A percentile compares a stretch with the other conserved stretches of the same genome.
Conservation (phyloP, 768 basidiomycete genomes). For the Leccinum pellstonianum region DNA sequence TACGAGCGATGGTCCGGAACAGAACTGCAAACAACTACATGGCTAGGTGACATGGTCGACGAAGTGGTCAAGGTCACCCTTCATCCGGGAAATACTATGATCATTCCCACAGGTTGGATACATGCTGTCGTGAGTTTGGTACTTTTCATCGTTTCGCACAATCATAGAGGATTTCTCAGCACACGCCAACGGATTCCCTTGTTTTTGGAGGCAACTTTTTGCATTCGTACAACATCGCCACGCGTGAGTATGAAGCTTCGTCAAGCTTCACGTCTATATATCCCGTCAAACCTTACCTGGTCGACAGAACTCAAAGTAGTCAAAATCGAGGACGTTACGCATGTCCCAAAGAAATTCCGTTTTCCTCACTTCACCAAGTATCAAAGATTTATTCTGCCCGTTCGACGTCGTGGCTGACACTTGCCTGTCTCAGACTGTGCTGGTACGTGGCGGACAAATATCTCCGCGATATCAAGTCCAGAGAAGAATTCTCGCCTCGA, state of each 20-base stretch:
- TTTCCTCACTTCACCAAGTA: constrained; percentile 82
- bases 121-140: constrained; percentile 80
- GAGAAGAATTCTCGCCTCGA: constrained; percentile 52
- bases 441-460: constrained; percentile 91
- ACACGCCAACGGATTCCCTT: constrained; percentile 88
- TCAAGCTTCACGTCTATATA: background rate
- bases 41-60: constrained; percentile 92
- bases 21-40: constrained; percentile 81
- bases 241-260: constrained; percentile 54
- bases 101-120: constrained; percentile 96
- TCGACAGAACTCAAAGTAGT: constrained; percentile 77
- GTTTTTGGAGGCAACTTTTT: constrained; percentile 98
- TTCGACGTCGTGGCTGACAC: constrained; percentile 5
- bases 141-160: background rate
- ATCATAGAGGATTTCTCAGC: constrained; percentile 42
- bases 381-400: constrained; percentile 23
- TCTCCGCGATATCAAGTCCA: constrained; percentile 64
- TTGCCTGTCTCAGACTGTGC: constrained; percentile 55
- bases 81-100: constrained; percentile 80
- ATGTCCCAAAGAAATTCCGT: constrained; percentile 89
- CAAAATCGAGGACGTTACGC: constrained; percentile 89
- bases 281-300: constrained; percentile 12
- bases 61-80: constrained; percentile 86
- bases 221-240: constrained; percentile 86
- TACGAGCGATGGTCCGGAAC: constrained; percentile 95